Conservation (phyloP, 257 asterid genomes). For the Sherardia arvensis region DNA sequence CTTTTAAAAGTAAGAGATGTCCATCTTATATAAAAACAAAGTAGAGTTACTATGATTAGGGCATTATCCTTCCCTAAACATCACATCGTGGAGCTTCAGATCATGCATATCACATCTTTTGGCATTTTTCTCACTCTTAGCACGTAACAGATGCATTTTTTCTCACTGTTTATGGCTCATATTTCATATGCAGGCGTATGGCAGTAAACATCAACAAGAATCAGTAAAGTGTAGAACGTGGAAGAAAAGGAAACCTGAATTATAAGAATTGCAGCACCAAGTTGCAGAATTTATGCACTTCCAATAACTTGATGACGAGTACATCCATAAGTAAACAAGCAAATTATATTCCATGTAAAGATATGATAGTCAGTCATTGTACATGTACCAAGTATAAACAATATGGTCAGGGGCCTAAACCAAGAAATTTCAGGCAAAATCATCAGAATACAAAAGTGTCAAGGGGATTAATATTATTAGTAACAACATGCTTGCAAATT, state of each 20-base stretch:
- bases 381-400: background rate
- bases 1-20: background rate
- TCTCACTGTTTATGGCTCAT: too few relatives aligned
- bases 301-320: background rate
- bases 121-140: background rate
- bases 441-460: background rate
- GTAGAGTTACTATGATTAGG: background rate
- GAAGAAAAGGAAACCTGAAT: background rate
- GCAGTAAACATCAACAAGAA: background rate
- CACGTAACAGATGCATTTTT: background rate
- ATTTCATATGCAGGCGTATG: too few relatives aligned
- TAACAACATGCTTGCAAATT: slow-evolving; percentile 13
- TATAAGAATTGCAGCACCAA: background rate
- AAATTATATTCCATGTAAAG: background rate
- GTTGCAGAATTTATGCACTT: background rate
- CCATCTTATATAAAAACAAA: background rate
- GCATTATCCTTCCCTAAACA: background rate
- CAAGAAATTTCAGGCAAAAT: slow-evolving; percentile 10
- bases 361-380: background rate
- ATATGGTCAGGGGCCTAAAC: background rate
- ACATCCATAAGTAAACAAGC: background rate
- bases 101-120: background rate
- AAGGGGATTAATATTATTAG: background rate
- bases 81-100: background rate
- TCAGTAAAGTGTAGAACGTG: background rate